Conservation (phyloP, 2,329 filamentous ascomycete species). For the Periconia macrospinosa region DNA sequence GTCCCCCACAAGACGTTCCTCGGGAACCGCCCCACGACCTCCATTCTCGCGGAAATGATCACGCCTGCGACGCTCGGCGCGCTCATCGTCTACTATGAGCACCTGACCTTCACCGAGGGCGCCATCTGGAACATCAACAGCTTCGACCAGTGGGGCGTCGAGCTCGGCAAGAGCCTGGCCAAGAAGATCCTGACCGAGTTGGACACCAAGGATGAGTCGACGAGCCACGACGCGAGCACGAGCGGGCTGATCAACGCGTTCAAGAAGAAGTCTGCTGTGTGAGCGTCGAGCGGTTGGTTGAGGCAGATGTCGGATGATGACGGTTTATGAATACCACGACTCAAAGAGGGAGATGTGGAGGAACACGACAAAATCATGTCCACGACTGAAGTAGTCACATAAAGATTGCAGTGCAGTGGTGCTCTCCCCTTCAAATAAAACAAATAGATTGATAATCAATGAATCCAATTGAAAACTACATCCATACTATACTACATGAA, state of each 20-base stretch:
- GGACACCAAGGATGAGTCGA: conserved; percentile 71
- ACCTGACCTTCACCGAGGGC: conserved; percentile 96
- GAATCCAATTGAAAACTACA: too few relatives aligned
- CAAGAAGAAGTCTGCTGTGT: conserved; percentile 69
- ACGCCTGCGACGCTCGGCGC: conserved; percentile 92
- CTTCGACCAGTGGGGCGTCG: conserved; percentile 99
- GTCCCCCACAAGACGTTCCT: conserved; percentile 99
- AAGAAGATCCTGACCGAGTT: conserved; percentile 73
- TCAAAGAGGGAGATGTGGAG: neutral
- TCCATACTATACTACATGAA: too few relatives aligned
- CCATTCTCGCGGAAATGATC: conserved; percentile 90
- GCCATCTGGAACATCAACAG: conserved; percentile 99
- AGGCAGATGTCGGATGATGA: neutral
- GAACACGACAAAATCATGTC: too few relatives aligned
- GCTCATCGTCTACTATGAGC: conserved; percentile 98
- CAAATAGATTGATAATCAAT: too few relatives aligned
- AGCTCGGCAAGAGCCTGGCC: conserved; percentile 93
- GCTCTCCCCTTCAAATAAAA: too few relatives aligned
- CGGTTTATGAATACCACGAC: conserved; percentile 5
- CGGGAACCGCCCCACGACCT: conserved; percentile 95
- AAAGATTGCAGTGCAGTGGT: too few relatives aligned
- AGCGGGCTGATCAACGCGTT: conserved; percentile 88
- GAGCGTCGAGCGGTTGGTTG: neutral
- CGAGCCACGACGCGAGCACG: conserved; percentile 82
- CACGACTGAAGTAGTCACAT: too few relatives aligned